These are phyloP conservation scores for Annulohypoxylon bovei DNA, from an alignment of 495 filamentous ascomycete species.

Conservation along the genomic window DNA sequence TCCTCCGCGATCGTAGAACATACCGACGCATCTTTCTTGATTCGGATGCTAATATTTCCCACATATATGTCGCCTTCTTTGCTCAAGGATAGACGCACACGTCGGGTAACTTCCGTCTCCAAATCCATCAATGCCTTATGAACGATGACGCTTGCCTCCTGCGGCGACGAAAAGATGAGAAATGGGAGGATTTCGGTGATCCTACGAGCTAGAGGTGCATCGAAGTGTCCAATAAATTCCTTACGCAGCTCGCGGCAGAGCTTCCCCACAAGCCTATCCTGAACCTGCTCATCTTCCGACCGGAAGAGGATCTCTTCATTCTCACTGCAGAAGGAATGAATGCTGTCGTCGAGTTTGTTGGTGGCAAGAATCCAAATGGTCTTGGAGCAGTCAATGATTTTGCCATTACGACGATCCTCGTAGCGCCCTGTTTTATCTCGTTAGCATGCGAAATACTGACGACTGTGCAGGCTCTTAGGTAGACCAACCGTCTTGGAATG, in stretches of 20 bases:
- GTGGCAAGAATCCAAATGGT: slow-evolving; percentile 67
- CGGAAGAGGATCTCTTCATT: slow-evolving; percentile 40
- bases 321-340: slow-evolving; percentile 50
- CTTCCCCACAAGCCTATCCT: slow-evolving; percentile 39
- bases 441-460: background rate
- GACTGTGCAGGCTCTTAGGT: background rate
- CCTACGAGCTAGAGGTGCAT: slow-evolving; percentile 51
- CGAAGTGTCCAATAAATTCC: slow-evolving; percentile 43
- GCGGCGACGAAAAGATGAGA: slow-evolving; percentile 51
- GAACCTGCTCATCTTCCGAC: slow-evolving; percentile 22
- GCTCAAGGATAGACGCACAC: slow-evolving; percentile 4
- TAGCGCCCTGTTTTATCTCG: slow-evolving; percentile 43
- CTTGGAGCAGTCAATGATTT: slow-evolving; percentile 59
- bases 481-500: slow-evolving; percentile 55
- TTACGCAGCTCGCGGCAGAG: slow-evolving; percentile 46
- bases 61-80: slow-evolving; percentile 25
- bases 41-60: slow-evolving; percentile 15
- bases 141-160: slow-evolving; percentile 54
- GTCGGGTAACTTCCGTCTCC: slow-evolving; percentile 7
- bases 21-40: slow-evolving; percentile 22
- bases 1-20: slow-evolving; percentile 20
- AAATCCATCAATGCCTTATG: slow-evolving; percentile 56
- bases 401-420: slow-evolving; percentile 54
- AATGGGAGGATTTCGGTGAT: slow-evolving; percentile 57
- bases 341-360: slow-evolving; percentile 55